Base-by-base conservation (phyloP, 345 rosid genomes). In the Raphanus sativus region DNA sequence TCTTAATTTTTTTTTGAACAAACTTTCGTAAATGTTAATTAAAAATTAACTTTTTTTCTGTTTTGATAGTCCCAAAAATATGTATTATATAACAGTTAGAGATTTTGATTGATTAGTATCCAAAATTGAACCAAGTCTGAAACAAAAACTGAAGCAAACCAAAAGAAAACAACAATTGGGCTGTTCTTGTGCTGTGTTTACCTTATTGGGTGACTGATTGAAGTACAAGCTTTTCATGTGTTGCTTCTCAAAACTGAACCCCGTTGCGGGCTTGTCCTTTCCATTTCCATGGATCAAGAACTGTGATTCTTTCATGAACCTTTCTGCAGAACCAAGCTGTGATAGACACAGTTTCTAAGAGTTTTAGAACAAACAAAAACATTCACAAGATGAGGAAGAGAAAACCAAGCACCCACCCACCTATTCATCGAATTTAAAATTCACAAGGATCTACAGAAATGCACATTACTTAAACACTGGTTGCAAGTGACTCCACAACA, bases 321-420 rank as follows among this genome's bases (percentile, higher is more conserved):
- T 86, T 69, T 94, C 97, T 3, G 97, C 95, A 34, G 98, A 89
- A 34, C 98, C 98, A 73, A 91, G 97, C 98, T 94, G 92, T 81
- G 77, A 80, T 28, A 48, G 1, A 77, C 61, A 77, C 15, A 71
- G 21, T 4, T 48, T 70, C 38, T 4, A 33, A 67, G 4, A 8
- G 62, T 52, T 48, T 2, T 17, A 48, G 55, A 5, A 5, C 17
- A n/a, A 48, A 48, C 55, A 50, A 50, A 24, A 63, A 6, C 10
- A 33, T 64, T 64, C 29, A 62, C 45, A 62, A 61, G 30, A 42
- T 29, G 30, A 56, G 54, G 33, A 59, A 59, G 29, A 55, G 13
- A 55, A 26, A 55, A 55, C 60, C 21, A 21, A 17, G 28, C 17
- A 4, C 42, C 8, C 40, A 36, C 40, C 40, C 40, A 36, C 9